Conservation (phyloP, 2,329 filamentous ascomycete species). For the Myriosclerotinia curreyana region DNA sequence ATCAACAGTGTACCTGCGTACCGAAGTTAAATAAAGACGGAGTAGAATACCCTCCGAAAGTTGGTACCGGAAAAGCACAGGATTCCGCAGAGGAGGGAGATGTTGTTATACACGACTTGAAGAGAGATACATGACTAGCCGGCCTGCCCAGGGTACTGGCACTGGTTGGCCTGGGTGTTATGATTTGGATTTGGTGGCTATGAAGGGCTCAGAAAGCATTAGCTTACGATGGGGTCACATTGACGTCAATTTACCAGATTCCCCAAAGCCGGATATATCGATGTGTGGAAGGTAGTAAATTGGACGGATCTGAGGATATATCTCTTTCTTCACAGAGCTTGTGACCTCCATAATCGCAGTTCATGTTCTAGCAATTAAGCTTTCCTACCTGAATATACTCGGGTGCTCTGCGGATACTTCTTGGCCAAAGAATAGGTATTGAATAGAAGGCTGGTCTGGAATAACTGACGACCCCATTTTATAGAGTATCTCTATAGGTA, state of each 20-base stretch:
- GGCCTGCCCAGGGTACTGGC: background rate
- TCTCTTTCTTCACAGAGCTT: background rate
- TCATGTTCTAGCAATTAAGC: background rate
- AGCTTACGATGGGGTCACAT: background rate
- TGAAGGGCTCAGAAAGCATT: background rate
- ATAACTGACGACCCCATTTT: background rate
- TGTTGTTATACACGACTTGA: constrained; percentile 19
- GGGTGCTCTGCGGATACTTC: background rate
- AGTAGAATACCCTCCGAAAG: constrained; percentile 54
- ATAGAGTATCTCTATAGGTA: background rate
- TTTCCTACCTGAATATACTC: background rate
- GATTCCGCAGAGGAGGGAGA: constrained; percentile 17
- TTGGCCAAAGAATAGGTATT: background rate
- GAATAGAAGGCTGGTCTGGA: background rate
- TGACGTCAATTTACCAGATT: background rate
- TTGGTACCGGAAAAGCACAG: constrained; percentile 31
- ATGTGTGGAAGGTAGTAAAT: background rate
- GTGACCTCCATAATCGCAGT: background rate
- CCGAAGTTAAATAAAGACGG: constrained; percentile 49
- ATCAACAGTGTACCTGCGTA: constrained; percentile 54
- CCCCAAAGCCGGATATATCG: background rate
- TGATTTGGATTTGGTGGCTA: constrained; percentile 7
- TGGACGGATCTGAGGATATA: background rate
- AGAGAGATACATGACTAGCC: constrained; percentile 16
- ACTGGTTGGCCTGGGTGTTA: background rate